Evolutionary conservation across 2,329 filamentous ascomycete genomes (phyloP), one percentile per base, ranked within the genome.

Genomic region (Exophiala xenobiotica): DNA sequence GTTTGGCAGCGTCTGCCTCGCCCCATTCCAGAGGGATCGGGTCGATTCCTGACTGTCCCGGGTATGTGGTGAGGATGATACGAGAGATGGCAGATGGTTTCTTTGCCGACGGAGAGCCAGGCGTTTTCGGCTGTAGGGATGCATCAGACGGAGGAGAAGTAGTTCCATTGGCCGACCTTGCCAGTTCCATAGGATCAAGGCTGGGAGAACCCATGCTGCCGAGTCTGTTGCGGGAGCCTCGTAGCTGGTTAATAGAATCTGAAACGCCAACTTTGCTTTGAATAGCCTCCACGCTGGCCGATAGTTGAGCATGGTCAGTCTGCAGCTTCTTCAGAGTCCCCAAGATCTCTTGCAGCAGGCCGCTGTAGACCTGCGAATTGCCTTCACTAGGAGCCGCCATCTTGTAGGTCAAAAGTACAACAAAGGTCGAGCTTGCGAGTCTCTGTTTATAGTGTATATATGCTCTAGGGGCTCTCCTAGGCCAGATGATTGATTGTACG

Each of bases 21-120:
- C 92, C 92, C 92, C 92, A 97, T 61, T 87, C 79, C 78, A 97
- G 83, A 18, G 84, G 82, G 45, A 96, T 74, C n/a, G 92, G 91
- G 59, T 95, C 88, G 70, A 97, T 92, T 57, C 92, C 92, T 60
- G 88, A 90, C 72, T 96, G 92, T 62, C 90, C 90, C 22, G 92
- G 92, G 70, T 97, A 96, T 4, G 91, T 96, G 44, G 85, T 88
- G 60, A 88, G 74, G 59, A 86, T 84, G 64, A 86, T 85, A 61
- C 83, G 82, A 38, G 78, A 81, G 31, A 75, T 76, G 18, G 51
- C 42, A 8, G 58, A 60, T 4, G 58, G 43, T 24, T 57, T 55
- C 22, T 50, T 55, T 3, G 51, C 49, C 9, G 58, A 47, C 3
- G 58, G 53, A 20, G 58, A 55, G 8, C 54, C 48, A 6, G 52